These are phyloP conservation scores for Cubamyces sp. DNA, from an alignment of 768 basidiomycete genomes.

Conservation along the genomic window DNA sequence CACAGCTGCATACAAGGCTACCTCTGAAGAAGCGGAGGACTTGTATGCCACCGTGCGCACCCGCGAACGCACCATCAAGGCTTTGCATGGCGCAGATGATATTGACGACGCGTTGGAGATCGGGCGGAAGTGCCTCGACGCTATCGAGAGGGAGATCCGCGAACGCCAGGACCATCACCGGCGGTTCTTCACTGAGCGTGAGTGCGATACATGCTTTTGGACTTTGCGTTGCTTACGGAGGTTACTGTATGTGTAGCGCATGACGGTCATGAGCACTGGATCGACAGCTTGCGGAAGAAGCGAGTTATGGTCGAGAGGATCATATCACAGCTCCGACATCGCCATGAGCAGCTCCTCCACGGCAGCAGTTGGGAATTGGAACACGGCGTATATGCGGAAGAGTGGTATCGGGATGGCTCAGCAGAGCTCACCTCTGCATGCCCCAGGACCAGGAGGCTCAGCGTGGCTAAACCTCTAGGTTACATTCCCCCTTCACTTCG, in stretches of 20 bases:
- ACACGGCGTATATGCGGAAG: too few species aligned
- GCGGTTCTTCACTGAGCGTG: not conserved
- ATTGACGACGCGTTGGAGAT: not conserved
- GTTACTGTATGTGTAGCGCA: not conserved
- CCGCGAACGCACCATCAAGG: not conserved
- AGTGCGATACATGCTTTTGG: not conserved
- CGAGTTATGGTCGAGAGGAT: not conserved
- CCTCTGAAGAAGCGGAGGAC: not conserved
- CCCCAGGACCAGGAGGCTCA: too few species aligned
- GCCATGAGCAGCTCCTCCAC: not conserved
- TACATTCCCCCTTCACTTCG: not conserved
- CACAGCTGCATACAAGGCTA: constrained; percentile 3
- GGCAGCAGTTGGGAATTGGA: not conserved
- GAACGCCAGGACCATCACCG: not conserved
- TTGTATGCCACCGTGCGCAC: not conserved
- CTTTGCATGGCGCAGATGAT: not conserved
- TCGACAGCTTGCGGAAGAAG: not conserved
- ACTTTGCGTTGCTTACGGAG: not conserved
- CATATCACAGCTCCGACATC: not conserved
- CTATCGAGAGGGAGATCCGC: constrained; percentile 1
- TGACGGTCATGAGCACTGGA: not conserved
- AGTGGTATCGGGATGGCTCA: too few species aligned
- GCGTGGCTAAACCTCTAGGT: too few species aligned
- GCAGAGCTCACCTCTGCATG: too few species aligned
- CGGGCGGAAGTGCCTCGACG: not conserved